Conservation (phyloP, 1,139 yeast genomes). For the Protomyces inundatus region DNA sequence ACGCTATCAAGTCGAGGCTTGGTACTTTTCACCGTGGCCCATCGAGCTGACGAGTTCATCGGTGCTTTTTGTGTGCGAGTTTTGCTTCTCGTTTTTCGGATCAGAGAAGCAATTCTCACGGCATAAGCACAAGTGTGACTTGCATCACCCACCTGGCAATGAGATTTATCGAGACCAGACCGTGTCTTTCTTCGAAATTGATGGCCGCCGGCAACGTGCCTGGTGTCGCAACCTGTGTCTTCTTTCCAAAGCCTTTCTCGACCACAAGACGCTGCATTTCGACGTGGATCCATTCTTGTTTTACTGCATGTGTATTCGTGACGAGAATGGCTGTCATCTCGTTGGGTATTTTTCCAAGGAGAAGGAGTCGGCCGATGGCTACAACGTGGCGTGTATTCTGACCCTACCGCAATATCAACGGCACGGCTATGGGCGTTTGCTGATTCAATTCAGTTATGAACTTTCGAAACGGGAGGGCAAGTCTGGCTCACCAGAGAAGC, state of each 20-base stretch:
- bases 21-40: slow-evolving; percentile 98
- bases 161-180: slow-evolving; percentile 86
- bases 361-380: slow-evolving; percentile 91
- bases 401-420: slow-evolving; percentile 95
- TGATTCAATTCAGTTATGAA: slow-evolving; percentile 90
- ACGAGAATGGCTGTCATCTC: slow-evolving; percentile 84
- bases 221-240: slow-evolving; percentile 96
- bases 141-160: slow-evolving; percentile 94
- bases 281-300: slow-evolving; percentile 96
- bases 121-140: slow-evolving; percentile 74
- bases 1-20: slow-evolving; percentile 87
- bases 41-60: slow-evolving; percentile 89
- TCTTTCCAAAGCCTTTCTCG: slow-evolving; percentile 78
- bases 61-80: slow-evolving; percentile 82
- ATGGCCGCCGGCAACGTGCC: slow-evolving; percentile 85
- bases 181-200: slow-evolving; percentile 87
- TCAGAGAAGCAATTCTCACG: slow-evolving; percentile 87
- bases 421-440: slow-evolving; percentile 83
- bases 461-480: slow-evolving; percentile 80
- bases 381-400: slow-evolving; percentile 93
- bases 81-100: slow-evolving; percentile 81
- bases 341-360: slow-evolving; percentile 97
- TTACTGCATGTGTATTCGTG: slow-evolving; percentile 87
- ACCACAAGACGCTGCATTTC: slow-evolving; percentile 90
- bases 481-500: slow-evolving; percentile 95